Evolutionary conservation across 208 protist genomes (phyloP), one percentile per base, ranked within the genome.

Genomic region (Leishmania turanica): DNA sequence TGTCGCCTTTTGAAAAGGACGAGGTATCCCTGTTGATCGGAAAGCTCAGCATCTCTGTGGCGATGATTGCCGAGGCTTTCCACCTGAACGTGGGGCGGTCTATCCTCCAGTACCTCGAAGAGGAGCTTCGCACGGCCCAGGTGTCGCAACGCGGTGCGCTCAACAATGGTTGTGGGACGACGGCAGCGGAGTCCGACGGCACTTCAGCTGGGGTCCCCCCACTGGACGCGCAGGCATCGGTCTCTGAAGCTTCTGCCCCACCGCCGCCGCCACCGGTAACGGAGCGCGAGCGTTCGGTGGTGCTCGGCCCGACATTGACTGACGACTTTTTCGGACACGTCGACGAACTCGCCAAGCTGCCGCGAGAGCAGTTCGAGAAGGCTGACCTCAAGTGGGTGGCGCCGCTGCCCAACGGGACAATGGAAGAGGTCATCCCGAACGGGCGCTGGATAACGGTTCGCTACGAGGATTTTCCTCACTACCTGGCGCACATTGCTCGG

Each of bases 1-100:
- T 96, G 0, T 93, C 93, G 27, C 86, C 88, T 31, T 96, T 96
- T 82, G 93, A 96, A 70, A 84, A 86, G 13, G 83, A 89, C 13
- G 93, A 96, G 83, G 86, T 94, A 42, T 83, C 82, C 27, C 27
- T 75, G 3, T 71, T 96, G 9, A 77, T 96, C 37, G 93, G 93
- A 1, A 88, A 89, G 49, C 77, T 95, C 45, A 87, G 86, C 37
- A 82, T 96, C 58, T 92, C 87, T 19, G 80, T 95, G 37, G 83
- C 89, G 9, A 90, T 86, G 8, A 85, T 96, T 31, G 89, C 87
- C 3, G 90, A 94, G 49, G 81, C 82, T 13, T 94, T 93, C 65
- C 89, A 92, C 24, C 77, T 96, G 19, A 80, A 88, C 60, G 83
- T 93, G 8, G 90, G 85, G 27, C 82, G 82, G 19, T 87, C 91